Base-by-base conservation (phyloP, 139 green algal genomes). In the Chlorella sorokiniana region DNA sequence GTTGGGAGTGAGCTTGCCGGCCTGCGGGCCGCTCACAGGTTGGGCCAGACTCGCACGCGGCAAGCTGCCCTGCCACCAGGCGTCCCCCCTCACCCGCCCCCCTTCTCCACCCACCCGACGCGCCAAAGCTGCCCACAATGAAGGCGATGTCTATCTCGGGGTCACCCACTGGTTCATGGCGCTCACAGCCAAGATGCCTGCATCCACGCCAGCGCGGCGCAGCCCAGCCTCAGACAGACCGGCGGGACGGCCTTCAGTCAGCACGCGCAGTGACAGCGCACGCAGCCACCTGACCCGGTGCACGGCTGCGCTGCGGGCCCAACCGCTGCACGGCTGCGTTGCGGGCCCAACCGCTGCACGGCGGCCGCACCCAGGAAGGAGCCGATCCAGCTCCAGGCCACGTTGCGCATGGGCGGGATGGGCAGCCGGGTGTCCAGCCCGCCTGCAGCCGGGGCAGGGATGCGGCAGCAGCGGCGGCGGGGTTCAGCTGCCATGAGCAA, bases 51-150 rank as follows among this genome's bases (percentile, higher is more conserved):
- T n/a, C n/a, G n/a, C n/a, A n/a, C n/a, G n/a, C n/a, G n/a, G n/a
- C n/a, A n/a, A n/a, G n/a, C n/a, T n/a, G n/a, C n/a, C n/a, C n/a
- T n/a, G n/a, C n/a, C n/a, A n/a, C n/a, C n/a, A n/a, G n/a, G n/a
- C n/a, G n/a, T n/a, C n/a, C 18, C 6, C 23, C 56, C 16, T 10
- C 56, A 29, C 56, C 16, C n/a, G 56, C 56, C 16, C 18, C 56
- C 56, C 6, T 29, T 6, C 56, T 29, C 23, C 56, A n/a, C 56
- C 22, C 73, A 69, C 41, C 56, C 5, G 41, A 67, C 11, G 82
- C 82, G 37, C 82, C 82, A 74, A 86, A 86, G 78, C 44, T 73
- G 20, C 72, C 82, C 44, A 86, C 82, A 9, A 83, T 25, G 23
- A 86, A 56, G 0, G 64, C 63, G 22, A 86, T 76, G 69, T 86